Evolutionary conservation across 441 rosid genomes (phyloP).

Genomic region (Erysimum cheiri): DNA sequence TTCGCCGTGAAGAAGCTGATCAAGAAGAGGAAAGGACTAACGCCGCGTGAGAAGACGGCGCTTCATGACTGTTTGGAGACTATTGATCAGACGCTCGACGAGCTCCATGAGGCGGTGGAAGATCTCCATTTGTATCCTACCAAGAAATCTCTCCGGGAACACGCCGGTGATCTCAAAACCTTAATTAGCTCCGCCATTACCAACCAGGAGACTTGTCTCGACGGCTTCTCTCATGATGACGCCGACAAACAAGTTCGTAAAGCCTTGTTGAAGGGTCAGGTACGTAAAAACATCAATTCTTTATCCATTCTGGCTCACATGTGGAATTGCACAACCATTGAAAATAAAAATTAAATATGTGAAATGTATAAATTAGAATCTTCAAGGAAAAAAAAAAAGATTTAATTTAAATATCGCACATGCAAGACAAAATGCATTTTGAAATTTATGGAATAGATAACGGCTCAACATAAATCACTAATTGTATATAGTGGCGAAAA

Average conservation of each 20-base stretch:
- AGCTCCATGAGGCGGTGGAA: constrained; percentile 45
- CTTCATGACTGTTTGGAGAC: constrained; percentile 64
- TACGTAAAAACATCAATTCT: constrained; percentile 7
- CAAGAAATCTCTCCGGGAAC: constrained; percentile 52
- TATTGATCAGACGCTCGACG: constrained; percentile 58
- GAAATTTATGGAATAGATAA: neutral
- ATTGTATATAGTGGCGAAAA: neutral
- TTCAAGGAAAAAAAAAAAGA: too few species aligned
- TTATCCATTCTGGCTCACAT: neutral
- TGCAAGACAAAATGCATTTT: constrained; percentile 16
- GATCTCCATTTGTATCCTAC: constrained; percentile 55
- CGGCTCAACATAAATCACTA: neutral
- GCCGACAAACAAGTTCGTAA: constrained; percentile 55
- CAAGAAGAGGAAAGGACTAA: constrained; percentile 40
- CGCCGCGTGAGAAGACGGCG: constrained; percentile 57
- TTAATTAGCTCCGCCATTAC: constrained; percentile 69
- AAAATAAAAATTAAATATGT: neutral
- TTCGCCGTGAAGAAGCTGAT: constrained; percentile 50
- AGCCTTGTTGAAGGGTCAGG: constrained; percentile 41
- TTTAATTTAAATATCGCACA: neutral
- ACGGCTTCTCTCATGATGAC: constrained; percentile 59
- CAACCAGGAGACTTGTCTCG: constrained; percentile 65
- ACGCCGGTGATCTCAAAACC: constrained; percentile 56
- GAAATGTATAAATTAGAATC: neutral
- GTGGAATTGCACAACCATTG: neutral